These are phyloP conservation scores for Betula pendula DNA, from an alignment of 306 rosid genomes.

Conservation along the genomic window DNA sequence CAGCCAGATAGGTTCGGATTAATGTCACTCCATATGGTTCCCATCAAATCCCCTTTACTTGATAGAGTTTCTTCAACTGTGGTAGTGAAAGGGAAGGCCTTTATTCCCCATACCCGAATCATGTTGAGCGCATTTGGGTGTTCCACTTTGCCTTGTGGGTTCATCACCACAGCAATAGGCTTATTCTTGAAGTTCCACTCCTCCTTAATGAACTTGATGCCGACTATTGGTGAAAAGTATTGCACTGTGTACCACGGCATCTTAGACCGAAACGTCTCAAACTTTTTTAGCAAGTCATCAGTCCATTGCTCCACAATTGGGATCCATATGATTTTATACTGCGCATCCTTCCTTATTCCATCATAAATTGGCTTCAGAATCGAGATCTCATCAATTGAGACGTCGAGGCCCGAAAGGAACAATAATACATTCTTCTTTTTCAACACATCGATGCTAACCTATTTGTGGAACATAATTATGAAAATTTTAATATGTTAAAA, in stretches of 20 bases:
- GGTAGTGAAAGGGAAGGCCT: slow-evolving; percentile 44
- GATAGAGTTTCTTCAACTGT: background rate
- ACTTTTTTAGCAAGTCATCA: slow-evolving; percentile 28
- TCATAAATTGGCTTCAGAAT: slow-evolving; percentile 35
- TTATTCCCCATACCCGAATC: slow-evolving; percentile 48
- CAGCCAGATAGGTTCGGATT: slow-evolving; percentile 7
- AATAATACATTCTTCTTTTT: slow-evolving; percentile 40
- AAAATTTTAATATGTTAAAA: background rate
- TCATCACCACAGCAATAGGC: slow-evolving; percentile 38
- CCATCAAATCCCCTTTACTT: slow-evolving; percentile 15
- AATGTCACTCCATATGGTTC: background rate
- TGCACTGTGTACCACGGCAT: slow-evolving; percentile 52
- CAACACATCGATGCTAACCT: slow-evolving; percentile 38
- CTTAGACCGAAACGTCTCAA: slow-evolving; percentile 34
- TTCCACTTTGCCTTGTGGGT: slow-evolving; percentile 42
- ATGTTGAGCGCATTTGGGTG: slow-evolving; percentile 49
- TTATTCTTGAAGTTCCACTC: slow-evolving; percentile 46
- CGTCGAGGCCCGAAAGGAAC: slow-evolving; percentile 46
- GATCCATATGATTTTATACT: slow-evolving; percentile 57
- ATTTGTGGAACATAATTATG: background rate
- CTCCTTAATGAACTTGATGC: slow-evolving; percentile 47
- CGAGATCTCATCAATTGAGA: slow-evolving; percentile 30
- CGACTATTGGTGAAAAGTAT: slow-evolving; percentile 27
- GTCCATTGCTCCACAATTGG: slow-evolving; percentile 57
- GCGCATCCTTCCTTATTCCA: slow-evolving; percentile 12